These are phyloP conservation scores for Penicillium psychrofluorescens DNA, from an alignment of 495 filamentous ascomycete species.

Conservation along the genomic window DNA sequence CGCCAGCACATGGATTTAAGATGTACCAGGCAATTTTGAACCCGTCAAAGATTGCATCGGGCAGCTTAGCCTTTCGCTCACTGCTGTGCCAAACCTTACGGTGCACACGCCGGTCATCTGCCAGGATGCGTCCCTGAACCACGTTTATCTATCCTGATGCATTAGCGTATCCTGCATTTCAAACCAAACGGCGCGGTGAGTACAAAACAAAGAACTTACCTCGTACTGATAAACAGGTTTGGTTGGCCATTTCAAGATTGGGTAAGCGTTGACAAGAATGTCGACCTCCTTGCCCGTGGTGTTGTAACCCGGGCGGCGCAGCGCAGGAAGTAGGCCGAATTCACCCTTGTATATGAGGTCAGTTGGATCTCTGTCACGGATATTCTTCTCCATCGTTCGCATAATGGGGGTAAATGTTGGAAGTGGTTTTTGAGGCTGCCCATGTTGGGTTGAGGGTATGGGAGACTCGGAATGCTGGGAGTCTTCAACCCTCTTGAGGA, in stretches of 20 bases:
- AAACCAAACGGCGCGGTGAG: not conserved
- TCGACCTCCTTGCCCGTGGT: slow-evolving; percentile 47
- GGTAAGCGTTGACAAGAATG: slow-evolving; percentile 68
- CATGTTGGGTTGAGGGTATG: too few relatives aligned
- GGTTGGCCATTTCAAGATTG: slow-evolving; percentile 46
- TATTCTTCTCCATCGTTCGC: too few relatives aligned
- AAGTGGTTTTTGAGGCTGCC: too few relatives aligned
- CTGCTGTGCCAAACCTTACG: slow-evolving; percentile 67
- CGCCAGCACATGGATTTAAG: not conserved
- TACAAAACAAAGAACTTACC: slow-evolving; percentile 44
- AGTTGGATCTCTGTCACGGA: too few relatives aligned
- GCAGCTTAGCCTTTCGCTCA: slow-evolving; percentile 45
- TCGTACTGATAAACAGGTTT: slow-evolving; percentile 73
- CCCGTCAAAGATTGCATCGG: slow-evolving; percentile 68
- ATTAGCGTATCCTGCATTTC: not conserved
- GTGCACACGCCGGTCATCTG: not conserved
- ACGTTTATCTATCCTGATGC: slow-evolving; percentile 37
- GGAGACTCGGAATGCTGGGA: too few relatives aligned
- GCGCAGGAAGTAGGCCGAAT: too few relatives aligned
- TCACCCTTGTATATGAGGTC: too few relatives aligned
- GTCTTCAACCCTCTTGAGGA: too few relatives aligned
- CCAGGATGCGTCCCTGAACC: too few relatives aligned
- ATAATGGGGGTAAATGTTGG: too few relatives aligned
- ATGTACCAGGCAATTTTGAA: slow-evolving; percentile 71
- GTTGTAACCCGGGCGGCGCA: slow-evolving; percentile 34